Base-by-base conservation (phyloP, 2,329 filamentous ascomycete species). In the Ceratocystis smalleyi region DNA sequence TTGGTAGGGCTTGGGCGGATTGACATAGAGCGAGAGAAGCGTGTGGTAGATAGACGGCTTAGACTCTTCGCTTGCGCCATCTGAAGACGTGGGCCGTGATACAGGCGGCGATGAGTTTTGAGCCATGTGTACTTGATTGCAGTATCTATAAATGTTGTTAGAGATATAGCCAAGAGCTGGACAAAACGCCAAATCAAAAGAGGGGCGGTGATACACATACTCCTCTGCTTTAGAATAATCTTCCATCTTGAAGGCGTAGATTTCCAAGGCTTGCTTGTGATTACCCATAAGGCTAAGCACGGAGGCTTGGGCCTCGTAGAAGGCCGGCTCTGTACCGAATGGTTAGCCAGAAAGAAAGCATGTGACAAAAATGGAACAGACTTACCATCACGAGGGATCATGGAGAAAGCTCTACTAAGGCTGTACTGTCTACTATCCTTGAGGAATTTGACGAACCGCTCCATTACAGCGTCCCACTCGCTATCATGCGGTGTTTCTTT, bases 271-370 rank as follows among this genome's bases (percentile, higher is more conserved):
- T 74, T 97, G 91, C 72, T 90, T 91, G 75, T 99, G 91, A 70
- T 92, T 87, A 5, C 89, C 90, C 89, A 97, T 96, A 69, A 94
- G 95, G 74, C 89, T 91, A 47, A 97, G 82, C 22, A 97, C 86
- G 55, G 97, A 86, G 5, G 94, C 94, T 67, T 92, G 85, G 1
- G 90, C 85, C 73, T 97, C 92, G 73, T 88, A 95, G 70, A 96
- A 96, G 2, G 83, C 79, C 0, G 91, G 79, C 72, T 96, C 90
- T 92, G 68, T 19, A 12, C 10, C 8, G 5, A 63, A 54, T 66
- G 70, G 24, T 68, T 43, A 63, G 40, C 19, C 8, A 5, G 5
- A 40, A 32, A 6, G 40, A 32, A 19, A 51, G 5, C 5, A 49
- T 10, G 10, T 40, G 35, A 40, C 35, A 40, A 40, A 15, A 15